Base-by-base conservation (phyloP, 2,329 filamentous ascomycete genomes). In the Coniochaeta hoffmannii region DNA sequence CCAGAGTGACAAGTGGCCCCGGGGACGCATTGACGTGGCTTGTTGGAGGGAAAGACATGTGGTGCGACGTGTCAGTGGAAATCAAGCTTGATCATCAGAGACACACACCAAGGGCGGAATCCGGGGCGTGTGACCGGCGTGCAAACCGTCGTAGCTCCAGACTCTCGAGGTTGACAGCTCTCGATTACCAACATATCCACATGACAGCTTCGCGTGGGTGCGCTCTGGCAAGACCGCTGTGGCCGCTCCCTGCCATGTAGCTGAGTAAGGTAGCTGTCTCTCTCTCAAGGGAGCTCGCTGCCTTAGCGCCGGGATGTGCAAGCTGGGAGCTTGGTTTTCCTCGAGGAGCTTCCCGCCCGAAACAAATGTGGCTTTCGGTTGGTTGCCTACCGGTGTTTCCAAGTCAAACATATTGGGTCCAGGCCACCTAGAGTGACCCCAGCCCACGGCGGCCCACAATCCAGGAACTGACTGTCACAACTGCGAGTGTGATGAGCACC, bases 41-140 rank as follows among this genome's bases (percentile, higher is more conserved):
- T 32, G 28, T 34, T 34, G 49, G 49, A 51, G n/a, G 4, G 4
- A 51, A n/a, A 51, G 49, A 51, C 31, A 32, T 51, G 49, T 24
- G 28, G 49, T 51, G 49, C 31, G 49, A 51, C 49, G 49, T 51
- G 49, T 51, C 49, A 34, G 28, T 31, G 22, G 31, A 34, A 22
- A 51, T 14, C 49, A 51, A 51, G 49, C 49, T 51, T 51, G 49
- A 51, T 34, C 49, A 34, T 22, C 49, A 15, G 15, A 22, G 26
- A 28, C 41, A 46, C 41, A 4, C 15, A 46, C 7, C 12, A 32
- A 32, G 7, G 30, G 12, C 7, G 30, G 7, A n/a, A n/a, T n/a
- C n/a, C n/a, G n/a, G 38, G 15, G 38, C 17, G 19, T 44, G 17
- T 44, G 38, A 44, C 38, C 22, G 12, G 41, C 7, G 7, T 12